phyloP scores from a whole-genome alignment of 352 stramenopile species.

The Globisporangium spinosum region DNA sequence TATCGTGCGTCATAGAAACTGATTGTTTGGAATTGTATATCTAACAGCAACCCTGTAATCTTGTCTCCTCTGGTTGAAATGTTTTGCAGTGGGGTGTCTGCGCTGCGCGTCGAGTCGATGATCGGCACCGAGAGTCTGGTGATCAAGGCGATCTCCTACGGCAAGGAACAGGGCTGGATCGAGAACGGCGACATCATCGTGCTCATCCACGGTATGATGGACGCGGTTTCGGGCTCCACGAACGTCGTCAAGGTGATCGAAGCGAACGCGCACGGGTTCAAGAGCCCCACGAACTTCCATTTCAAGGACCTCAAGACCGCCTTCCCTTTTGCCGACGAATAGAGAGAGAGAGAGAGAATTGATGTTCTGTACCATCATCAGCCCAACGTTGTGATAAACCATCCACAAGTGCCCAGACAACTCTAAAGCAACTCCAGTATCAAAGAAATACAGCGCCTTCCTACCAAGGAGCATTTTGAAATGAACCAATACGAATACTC shows the following conservation, averaged over 20 bases:
- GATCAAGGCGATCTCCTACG: constrained; percentile 78
- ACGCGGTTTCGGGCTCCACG: constrained; percentile 72
- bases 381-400: background rate
- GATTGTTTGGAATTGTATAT: background rate
- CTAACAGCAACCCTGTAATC: background rate
- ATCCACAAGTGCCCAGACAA: background rate
- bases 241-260: constrained; percentile 91
- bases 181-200: constrained; percentile 85
- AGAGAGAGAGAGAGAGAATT: background rate
- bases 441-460: background rate
- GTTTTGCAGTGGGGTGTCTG: constrained; percentile 50
- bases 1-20: background rate
- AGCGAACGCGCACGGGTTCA: constrained; percentile 59
- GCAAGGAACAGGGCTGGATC: constrained; percentile 80
- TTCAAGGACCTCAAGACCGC: constrained; percentile 51
- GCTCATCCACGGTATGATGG: constrained; percentile 86
- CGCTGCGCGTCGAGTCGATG: constrained; percentile 74
- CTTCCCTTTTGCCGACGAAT: constrained; percentile 16
- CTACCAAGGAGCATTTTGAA: background rate
- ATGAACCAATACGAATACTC: background rate
- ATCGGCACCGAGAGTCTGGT: constrained; percentile 82
- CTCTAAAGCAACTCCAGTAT: background rate
- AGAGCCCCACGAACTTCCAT: constrained; percentile 61
- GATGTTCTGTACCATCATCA: background rate
- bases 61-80: background rate